These are phyloP conservation scores for Fusarium decemcellulare DNA, from an alignment of 2,329 filamentous ascomycete genomes.

Conservation along the genomic window DNA sequence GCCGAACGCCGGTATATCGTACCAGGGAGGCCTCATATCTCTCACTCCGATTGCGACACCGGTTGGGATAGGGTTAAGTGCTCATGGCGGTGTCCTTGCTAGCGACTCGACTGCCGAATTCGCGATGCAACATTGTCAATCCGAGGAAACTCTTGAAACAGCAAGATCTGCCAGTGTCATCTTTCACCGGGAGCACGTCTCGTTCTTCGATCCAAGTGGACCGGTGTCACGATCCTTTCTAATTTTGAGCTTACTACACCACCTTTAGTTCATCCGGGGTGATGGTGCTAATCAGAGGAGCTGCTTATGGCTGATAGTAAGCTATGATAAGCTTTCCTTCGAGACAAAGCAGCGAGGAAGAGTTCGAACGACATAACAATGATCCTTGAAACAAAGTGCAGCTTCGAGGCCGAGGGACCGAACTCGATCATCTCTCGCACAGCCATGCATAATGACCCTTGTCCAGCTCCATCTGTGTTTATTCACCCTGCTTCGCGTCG, in stretches of 20 bases:
- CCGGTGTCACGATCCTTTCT: conserved; percentile 3
- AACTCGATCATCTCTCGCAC: neutral
- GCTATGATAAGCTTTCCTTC: neutral
- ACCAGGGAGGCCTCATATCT: conserved; percentile 12
- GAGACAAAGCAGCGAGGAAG: neutral
- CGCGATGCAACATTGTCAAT: conserved; percentile 4
- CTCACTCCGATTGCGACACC: neutral
- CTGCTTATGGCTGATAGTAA: neutral
- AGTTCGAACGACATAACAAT: neutral
- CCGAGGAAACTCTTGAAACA: conserved; percentile 5
- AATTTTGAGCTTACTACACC: neutral
- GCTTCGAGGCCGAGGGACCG: neutral
- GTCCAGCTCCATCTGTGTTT: neutral
- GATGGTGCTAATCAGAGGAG: neutral
- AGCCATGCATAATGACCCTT: neutral
- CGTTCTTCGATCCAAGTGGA: conserved; percentile 1
- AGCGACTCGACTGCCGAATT: neutral
- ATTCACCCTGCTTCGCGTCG: neutral
- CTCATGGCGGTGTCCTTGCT: conserved; percentile 6
- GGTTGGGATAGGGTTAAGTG: neutral
- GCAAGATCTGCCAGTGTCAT: conserved; percentile 11
- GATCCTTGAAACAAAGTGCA: neutral
- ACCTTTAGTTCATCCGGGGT: conserved; percentile 1
- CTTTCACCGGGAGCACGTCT: neutral
- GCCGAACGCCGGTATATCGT: conserved; percentile 7